Conservation (phyloP, 495 filamentous ascomycete species). For the Beverwykella pulmonaria region DNA sequence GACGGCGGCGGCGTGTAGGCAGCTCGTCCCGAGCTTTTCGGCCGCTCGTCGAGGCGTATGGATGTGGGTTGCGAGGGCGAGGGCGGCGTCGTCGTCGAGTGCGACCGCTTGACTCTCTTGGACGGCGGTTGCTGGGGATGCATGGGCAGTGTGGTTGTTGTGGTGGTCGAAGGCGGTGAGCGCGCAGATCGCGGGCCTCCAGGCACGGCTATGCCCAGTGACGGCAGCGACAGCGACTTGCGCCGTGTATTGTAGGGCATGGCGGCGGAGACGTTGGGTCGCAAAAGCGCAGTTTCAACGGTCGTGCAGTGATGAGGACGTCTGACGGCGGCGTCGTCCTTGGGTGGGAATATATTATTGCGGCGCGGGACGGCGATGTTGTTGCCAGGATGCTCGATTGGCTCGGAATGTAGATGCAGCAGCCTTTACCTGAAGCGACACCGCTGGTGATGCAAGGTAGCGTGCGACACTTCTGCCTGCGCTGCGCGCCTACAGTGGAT, state of each 20-base stretch:
- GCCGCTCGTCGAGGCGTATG: conserved; percentile 51
- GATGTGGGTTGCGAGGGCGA: conserved; percentile 52
- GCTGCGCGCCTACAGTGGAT: neutral
- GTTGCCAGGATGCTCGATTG: conserved; percentile 25
- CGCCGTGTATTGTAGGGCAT: conserved; percentile 99
- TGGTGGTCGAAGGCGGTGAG: conserved; percentile 61
- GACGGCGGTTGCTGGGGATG: conserved; percentile 60
- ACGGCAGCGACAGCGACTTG: conserved; percentile 92
- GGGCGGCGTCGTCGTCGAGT: conserved; percentile 51
- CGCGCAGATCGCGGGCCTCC: conserved; percentile 66
- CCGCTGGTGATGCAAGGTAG: conserved; percentile 37
- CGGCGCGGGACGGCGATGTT: conserved; percentile 25
- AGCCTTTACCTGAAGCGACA: conserved; percentile 36
- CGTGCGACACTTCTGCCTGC: conserved; percentile 37
- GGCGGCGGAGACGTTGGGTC: conserved; percentile 37
- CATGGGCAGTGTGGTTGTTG: conserved; percentile 45
- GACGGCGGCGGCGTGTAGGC: conserved; percentile 87
- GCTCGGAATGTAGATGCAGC: conserved; percentile 35
- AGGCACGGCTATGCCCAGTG: conserved; percentile 89
- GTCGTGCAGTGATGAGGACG: neutral
- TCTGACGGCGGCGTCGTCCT: neutral
- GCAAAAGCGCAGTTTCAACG: conserved; percentile 8
- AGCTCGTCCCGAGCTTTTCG: conserved; percentile 50
- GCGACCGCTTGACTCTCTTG: conserved; percentile 87
- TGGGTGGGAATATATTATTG: conserved; percentile 23